Evolutionary conservation across 768 basidiomycete genomes (phyloP), one percentile per base, ranked within the genome.

Genomic region (Hebeloma cylindrosporum): DNA sequence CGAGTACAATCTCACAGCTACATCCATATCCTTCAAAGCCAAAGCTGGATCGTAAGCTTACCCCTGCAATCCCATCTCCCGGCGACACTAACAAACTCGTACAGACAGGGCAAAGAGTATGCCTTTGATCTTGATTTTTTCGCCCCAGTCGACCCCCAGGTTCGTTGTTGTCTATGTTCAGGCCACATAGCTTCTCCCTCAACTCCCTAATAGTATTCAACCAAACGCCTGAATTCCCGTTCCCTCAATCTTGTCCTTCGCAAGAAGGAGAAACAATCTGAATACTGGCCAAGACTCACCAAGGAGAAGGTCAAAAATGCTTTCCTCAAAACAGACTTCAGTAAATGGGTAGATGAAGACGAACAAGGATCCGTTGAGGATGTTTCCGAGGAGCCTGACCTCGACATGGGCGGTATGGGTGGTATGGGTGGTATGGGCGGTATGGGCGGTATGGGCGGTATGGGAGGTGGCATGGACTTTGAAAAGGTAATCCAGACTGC

Each of bases 341-440:
- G 74, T 53, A 95, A 89, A 71, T 97, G 93, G 93, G 86, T 88
- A 30, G 94, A 97, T 60, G 94, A 97, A 71, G 95, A 97, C 61
- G 94, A 98, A 63, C 95, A 97, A 69, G 87, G 89, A 29, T 86
- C 74, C 39, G 77, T 67, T 1, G 60, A 51, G 7, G 47, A 70
- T n/a, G 62, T 66, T 2, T 75, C 72, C 7, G 79, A 74, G 0
- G 81, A 83, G 2, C 69, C 73, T 63, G 68, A 70, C 22, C 75
- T 71, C 1, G 72, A 70, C 0, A 70, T 75, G 67, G 70, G 71
- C 31, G 78, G 75, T 0, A 78, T 80, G 73, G 69, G 68, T 3
- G 80, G 78, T 1, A 78, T 80, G 75, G 72, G 70, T 3, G 80
- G 79, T 1, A 79, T 79, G 72, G 68, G 68, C 58, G 72, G 74